A percentile compares a stretch with the other conserved stretches of the same genome.
These are phyloP conservation scores for Solanum appendiculatum DNA, from an alignment of 257 asterid genomes.

Conservation along the genomic window DNA sequence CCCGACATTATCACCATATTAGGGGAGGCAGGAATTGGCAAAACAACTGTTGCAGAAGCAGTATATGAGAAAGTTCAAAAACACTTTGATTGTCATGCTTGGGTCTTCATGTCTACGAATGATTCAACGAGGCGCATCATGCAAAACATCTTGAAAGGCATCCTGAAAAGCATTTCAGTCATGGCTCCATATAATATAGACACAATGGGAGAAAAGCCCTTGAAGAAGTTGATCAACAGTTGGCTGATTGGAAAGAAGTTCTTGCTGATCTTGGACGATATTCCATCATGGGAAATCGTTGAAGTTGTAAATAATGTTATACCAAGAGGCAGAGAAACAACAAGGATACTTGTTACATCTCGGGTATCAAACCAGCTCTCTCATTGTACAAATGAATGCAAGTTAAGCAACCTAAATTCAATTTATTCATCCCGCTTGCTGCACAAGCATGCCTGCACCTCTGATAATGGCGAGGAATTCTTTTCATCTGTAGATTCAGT, in stretches of 20 bases:
- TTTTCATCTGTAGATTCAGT: neutral
- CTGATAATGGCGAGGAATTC: neutral
- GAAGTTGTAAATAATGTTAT: neutral
- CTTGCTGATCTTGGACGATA: neutral
- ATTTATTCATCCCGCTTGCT: neutral
- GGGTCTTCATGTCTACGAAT: neutral
- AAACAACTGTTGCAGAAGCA: neutral
- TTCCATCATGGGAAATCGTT: neutral
- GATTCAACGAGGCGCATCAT: neutral
- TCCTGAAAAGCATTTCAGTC: neutral
- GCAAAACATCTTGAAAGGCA: neutral
- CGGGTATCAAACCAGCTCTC: neutral
- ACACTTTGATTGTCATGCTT: neutral
- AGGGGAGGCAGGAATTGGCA: neutral
- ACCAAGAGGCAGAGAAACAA: neutral
- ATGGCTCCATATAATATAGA: neutral
- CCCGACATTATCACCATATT: neutral
- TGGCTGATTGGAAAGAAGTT: neutral
- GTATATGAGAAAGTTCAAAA: neutral
- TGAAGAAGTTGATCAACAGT: neutral
- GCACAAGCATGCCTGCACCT: neutral
- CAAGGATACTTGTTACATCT: neutral
- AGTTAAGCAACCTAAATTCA: neutral
- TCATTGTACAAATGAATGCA: neutral
- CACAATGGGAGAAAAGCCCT: neutral